phyloP scores from a whole-genome alignment of 176 grass and related monocot species.

The Raddia guianensis region DNA sequence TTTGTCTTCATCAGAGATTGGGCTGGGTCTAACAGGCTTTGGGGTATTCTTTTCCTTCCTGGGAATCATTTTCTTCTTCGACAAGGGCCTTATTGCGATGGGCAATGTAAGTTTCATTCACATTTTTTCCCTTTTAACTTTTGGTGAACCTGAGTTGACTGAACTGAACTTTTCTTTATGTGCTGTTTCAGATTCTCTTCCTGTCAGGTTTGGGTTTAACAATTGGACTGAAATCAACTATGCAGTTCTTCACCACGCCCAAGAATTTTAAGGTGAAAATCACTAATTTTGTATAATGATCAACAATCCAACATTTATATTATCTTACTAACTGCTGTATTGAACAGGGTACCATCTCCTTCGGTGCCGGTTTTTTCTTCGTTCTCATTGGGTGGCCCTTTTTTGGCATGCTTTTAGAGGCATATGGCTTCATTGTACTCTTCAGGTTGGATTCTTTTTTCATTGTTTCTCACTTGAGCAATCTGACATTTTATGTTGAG shows the following conservation, averaged over 20 bases:
- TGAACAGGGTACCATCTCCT: constrained; percentile 94
- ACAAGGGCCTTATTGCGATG: constrained; percentile 94
- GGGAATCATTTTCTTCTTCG: constrained; percentile 94
- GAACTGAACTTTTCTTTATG: constrained; percentile 33
- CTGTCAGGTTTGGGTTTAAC: constrained; percentile 93
- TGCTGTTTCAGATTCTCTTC: constrained; percentile 81
- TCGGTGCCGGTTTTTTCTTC: constrained; percentile 83
- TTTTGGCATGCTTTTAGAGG: constrained; percentile 93
- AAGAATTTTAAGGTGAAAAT: constrained; percentile 86
- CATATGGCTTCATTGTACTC: constrained; percentile 94
- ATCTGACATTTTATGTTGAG: constrained; percentile 23
- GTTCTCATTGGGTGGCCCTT: constrained; percentile 95
- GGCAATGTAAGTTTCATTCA: constrained; percentile 70
- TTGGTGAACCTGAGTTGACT: constrained; percentile 1
- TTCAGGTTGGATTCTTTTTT: constrained; percentile 62
- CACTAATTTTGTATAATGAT: neutral
- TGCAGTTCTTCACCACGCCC: constrained; percentile 97
- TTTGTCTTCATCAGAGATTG: constrained; percentile 68
- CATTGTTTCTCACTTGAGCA: neutral
- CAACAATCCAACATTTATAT: neutral
- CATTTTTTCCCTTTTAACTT: constrained; percentile 16
- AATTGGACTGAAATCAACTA: constrained; percentile 95
- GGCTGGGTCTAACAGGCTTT: constrained; percentile 90
- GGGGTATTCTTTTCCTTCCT: constrained; percentile 96
- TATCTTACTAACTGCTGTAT: constrained; percentile 32